These are phyloP conservation scores for Cordyceps pruinosa DNA, from an alignment of 2,329 filamentous ascomycete genomes.

Conservation along the genomic window DNA sequence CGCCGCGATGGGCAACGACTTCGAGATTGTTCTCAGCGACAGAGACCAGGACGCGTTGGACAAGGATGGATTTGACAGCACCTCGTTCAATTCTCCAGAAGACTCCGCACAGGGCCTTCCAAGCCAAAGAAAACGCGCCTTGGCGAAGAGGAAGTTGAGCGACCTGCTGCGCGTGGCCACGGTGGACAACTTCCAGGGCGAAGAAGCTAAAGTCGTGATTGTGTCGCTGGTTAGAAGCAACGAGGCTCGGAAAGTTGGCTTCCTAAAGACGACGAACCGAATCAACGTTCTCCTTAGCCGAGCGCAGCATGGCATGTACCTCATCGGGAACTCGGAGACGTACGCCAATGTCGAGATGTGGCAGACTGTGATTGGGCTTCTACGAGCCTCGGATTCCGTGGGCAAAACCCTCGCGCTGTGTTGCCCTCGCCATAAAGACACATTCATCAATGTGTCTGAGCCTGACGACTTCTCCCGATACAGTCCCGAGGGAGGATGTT, in stretches of 20 bases:
- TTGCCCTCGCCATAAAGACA: conserved; percentile 53
- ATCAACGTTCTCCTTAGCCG: conserved; percentile 63
- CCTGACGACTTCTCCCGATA: conserved; percentile 49
- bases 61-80: conserved; percentile 25
- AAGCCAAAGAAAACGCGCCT: conserved; percentile 21
- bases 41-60: conserved; percentile 50
- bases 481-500: conserved; percentile 57
- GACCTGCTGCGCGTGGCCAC: conserved; percentile 43
- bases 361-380: conserved; percentile 14
- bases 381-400: conserved; percentile 35
- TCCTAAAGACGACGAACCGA: conserved; percentile 58
- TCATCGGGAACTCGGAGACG: conserved; percentile 59
- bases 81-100: conserved; percentile 12
- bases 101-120: conserved; percentile 13
- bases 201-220: conserved; percentile 65
- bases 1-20: conserved; percentile 35
- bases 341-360: conserved; percentile 52
- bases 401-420: conserved; percentile 44
- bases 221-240: conserved; percentile 69
- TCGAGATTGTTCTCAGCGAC: conserved; percentile 59
- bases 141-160: conserved; percentile 37
- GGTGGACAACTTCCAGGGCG: conserved; percentile 71
- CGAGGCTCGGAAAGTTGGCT: conserved; percentile 48
- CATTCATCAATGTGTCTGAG: conserved; percentile 37
- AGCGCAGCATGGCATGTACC: conserved; percentile 60